phyloP scores from a whole-genome alignment of 768 basidiomycete genomes.

The Pisolithus microcarpus region DNA sequence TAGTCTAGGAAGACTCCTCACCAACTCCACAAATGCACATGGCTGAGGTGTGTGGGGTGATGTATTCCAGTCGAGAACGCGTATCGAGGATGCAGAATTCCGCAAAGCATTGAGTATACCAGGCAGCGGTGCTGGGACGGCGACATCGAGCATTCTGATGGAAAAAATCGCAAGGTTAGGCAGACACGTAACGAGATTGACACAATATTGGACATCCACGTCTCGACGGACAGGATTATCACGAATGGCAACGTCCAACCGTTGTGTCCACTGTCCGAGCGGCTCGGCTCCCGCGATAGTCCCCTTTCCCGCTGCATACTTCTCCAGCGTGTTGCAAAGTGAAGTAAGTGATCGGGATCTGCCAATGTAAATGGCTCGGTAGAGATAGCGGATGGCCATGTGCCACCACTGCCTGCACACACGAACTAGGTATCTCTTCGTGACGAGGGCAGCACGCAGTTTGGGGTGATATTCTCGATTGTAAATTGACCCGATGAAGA shows the following conservation, averaged over 20 bases:
- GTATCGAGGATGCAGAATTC: constrained; percentile 10
- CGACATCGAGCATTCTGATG: constrained; percentile 2
- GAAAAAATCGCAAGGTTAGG: constrained; percentile 16
- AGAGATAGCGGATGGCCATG: constrained; percentile 18
- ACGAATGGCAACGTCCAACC: constrained; percentile 21
- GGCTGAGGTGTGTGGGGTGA: background rate
- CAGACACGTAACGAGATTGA: constrained; percentile 11
- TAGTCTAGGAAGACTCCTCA: constrained; percentile 11
- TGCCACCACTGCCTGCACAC: constrained; percentile 26
- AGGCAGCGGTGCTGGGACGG: background rate
- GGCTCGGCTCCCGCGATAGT: constrained; percentile 6
- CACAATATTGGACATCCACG: constrained; percentile 5
- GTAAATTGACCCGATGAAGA: constrained; percentile 5
- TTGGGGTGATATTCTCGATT: background rate
- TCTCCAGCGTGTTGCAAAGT: constrained; percentile 10
- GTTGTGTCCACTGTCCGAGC: constrained; percentile 17
- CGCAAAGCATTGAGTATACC: constrained; percentile 12
- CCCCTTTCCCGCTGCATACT: constrained; percentile 7
- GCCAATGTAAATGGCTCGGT: constrained; percentile 18
- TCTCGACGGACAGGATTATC: constrained; percentile 1
- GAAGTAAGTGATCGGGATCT: constrained; percentile 13
- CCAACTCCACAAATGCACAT: background rate
- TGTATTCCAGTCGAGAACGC: constrained; percentile 15
- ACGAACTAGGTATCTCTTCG: constrained; percentile 20
- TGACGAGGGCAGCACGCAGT: constrained; percentile 17